Base-by-base conservation (phyloP, 352 stramenopile genomes). In the Blastocystis hominis region DNA sequence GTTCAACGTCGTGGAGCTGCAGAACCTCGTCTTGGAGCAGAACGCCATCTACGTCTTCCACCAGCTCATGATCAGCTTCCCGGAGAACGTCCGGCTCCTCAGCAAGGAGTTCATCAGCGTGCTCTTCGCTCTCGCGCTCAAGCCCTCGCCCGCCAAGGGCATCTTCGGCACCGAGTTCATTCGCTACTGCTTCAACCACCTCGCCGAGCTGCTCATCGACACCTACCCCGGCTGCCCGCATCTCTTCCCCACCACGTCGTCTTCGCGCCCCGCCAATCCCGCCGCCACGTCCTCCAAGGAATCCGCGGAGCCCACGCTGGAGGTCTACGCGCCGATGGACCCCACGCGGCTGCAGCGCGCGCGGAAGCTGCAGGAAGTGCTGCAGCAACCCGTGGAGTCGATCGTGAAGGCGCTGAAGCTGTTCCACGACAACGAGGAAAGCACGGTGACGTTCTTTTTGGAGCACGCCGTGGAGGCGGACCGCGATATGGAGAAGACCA, bases 121-220 rank as follows among this genome's bases (percentile, higher is more conserved):
- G 4, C 68, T 87, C 42, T 17, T 87, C 3, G 30, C 62, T 7
- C 66, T 87, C 10, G 66, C 62, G 6, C 66, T 87, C n/a, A 75
- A 87, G 44, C 77, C 77, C 20, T 78, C 77, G 20, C 77, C 77
- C 10, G 77, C 77, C 6, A 75, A 78, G 34, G 77, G 77, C 24
- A 87, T 87, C 20, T 87, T 87, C 44, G 77, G 66, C 4, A 87
- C 77, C 10, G 77, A 78, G 34, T 87, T 87, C 66, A 64, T 87
- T 5, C 77, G 77, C 20, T 87, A 78, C 47, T 87, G 77, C 30
- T 87, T 87, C 56, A 87, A 87, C 55, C 77, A 87, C 55, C 66
- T 87, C 13, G 77, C 77, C 6, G 77, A 87, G 40, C 77, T 63
- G 17, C 66, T 87, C 3, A 66, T 87, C 3, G 77, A 87, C 55